Conservation (phyloP, 352 stramenopile genomes). For the Pythium apleroticum region DNA sequence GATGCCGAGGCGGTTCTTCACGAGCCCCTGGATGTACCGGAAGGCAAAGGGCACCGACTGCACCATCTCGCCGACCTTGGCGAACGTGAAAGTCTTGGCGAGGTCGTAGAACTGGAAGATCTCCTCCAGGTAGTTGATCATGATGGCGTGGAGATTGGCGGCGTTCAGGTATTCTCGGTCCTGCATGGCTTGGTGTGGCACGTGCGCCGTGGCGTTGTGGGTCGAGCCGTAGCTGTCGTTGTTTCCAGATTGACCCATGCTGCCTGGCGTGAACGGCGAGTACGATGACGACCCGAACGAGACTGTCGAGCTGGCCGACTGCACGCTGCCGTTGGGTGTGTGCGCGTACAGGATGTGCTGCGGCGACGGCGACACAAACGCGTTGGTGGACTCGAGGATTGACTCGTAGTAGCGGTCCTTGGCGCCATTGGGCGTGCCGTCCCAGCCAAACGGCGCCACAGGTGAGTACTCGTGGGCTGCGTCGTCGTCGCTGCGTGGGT, state of each 20-base stretch:
- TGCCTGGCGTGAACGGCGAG: constrained; percentile 12
- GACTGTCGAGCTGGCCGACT: constrained; percentile 26
- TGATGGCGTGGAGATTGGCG: constrained; percentile 39
- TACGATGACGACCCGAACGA: constrained; percentile 18
- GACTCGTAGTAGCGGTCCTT: constrained; percentile 42
- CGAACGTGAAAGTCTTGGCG: constrained; percentile 50
- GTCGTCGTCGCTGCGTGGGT: constrained; percentile 23
- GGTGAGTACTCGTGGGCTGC: constrained; percentile 41
- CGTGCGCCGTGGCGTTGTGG: neutral
- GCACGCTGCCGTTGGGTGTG: constrained; percentile 11
- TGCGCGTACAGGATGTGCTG: constrained; percentile 34
- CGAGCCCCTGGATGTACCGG: constrained; percentile 62
- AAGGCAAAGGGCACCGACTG: constrained; percentile 62
- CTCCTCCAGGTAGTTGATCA: constrained; percentile 63
- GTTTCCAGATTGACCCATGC: neutral
- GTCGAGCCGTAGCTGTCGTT: constrained; percentile 1
- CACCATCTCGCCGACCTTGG: constrained; percentile 53
- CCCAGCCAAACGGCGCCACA: constrained; percentile 32
- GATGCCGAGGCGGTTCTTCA: constrained; percentile 55
- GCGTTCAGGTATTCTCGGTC: constrained; percentile 47
- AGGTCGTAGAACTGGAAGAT: constrained; percentile 60
- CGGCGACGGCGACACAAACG: constrained; percentile 38
- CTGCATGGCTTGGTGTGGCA: constrained; percentile 11
- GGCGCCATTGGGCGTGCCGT: constrained; percentile 27
- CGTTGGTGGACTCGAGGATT: constrained; percentile 29